Base-by-base conservation (phyloP, 2,329 filamentous ascomycete species). In the Nothophoma quercina region DNA sequence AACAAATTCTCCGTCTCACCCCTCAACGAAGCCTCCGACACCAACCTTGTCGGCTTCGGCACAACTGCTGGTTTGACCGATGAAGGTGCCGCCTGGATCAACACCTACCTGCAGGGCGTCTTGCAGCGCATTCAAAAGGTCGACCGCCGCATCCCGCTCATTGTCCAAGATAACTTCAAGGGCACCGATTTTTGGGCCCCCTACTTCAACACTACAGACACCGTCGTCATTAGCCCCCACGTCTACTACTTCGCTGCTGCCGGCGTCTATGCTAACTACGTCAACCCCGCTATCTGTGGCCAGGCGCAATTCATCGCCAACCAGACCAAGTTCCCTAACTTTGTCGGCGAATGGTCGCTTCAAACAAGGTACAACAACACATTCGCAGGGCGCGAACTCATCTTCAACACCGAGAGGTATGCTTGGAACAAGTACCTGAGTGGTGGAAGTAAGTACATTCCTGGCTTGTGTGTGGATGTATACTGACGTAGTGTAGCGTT, bases 11-110 rank as follows among this genome's bases (percentile, higher is more conserved):
- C 71, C 26, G 56, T 76, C 33, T 63, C 60, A 2, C 69, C 72
- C 3, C 65, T 75, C 53, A 76, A 76, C 59, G 73, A 76, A 39
- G 59, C 72, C 3, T 62, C 60, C 12, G 73, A 75, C 60, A 72
- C 28, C 3, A 47, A 69, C 47, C 55, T 74, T 16, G 45, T 57
- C 10, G 59, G 47, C 30, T 73, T 75, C 33, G 71, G 60, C 23
- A 65, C 65, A 2, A 40, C 65, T 2, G 64, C 63, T 4, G 67
- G 62, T 18, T 59, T 75, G 2, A 63, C 69, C 2, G 55, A 59
- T 9, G 56, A 57, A 16, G 69, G 63, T 19, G 58, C 63, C 5
- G 60, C 58, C 29, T 75, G 67, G 66, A 55, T 72, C 5, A 51
- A 59, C 40, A 65, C 58, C 9, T 75, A 75, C 60, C 60, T 73